Evolutionary conservation across 257 asterid species (phyloP).

Genomic region (Hygrophila difformis): DNA sequence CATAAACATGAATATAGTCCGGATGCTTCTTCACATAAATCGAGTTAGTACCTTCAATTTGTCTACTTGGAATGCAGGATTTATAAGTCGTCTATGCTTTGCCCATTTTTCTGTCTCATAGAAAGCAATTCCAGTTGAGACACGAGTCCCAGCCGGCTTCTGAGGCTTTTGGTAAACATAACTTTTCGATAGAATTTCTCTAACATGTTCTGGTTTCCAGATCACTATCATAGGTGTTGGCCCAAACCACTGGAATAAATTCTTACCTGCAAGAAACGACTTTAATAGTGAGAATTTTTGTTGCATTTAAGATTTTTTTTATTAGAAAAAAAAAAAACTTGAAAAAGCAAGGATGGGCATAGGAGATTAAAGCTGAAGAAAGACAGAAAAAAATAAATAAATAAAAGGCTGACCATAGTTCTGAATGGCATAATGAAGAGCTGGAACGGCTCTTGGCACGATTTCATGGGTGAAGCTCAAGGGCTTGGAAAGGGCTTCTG

Average conservation of each 20-base stretch:
- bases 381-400: too few species aligned
- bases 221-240: slow-evolving; percentile 30
- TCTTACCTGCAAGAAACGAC: slow-evolving; percentile 32
- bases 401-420: slow-evolving; percentile 9
- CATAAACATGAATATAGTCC: too few species aligned
- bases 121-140: slow-evolving; percentile 27
- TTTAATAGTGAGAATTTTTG: too few species aligned
- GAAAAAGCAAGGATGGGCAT: background rate
- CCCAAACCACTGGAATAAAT: slow-evolving; percentile 38
- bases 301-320: too few species aligned
- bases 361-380: too few species aligned
- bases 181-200: slow-evolving; percentile 38
- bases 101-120: slow-evolving; percentile 51
- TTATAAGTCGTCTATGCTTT: slow-evolving; percentile 40
- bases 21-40: too few species aligned
- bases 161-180: slow-evolving; percentile 29
- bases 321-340: background rate
- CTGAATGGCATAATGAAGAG: slow-evolving; percentile 4
- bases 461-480: slow-evolving; percentile 22
- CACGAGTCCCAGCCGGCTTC: slow-evolving; percentile 16
- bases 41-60: slow-evolving; percentile 49
- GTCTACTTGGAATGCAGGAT: slow-evolving; percentile 48
- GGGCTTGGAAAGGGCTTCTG: slow-evolving; percentile 33
- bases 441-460: slow-evolving; percentile 21
- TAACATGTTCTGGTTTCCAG: slow-evolving; percentile 26